Base-by-base conservation (phyloP, 768 basidiomycete genomes). In the Royoungia palumana region DNA sequence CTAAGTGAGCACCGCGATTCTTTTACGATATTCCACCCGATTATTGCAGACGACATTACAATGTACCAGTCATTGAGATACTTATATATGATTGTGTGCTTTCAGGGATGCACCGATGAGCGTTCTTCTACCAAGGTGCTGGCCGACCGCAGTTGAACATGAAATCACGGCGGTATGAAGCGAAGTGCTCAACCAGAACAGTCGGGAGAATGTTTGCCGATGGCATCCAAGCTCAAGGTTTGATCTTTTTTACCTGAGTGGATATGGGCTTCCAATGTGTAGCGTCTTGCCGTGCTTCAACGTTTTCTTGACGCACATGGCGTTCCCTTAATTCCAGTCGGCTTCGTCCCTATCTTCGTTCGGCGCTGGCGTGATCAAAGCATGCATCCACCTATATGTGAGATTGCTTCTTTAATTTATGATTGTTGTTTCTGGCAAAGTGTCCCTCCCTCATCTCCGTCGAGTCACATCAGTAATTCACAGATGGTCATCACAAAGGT, bases 1-100 rank as follows among this genome's bases (percentile, higher is more conserved):
- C 78, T 79, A 79, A 81, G 67, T 72, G 79, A 71, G 81, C 73
- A 13, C 58, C 66, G 20, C 59, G 34, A 30, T 50, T 55, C 45
- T 50, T 24, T 44, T 55, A 47, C 25, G 40, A 40, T 48, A 39
- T 46, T 44, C 32, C 27, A 25, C 16, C 20, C 16, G 20, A 27
- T 7, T 37, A 63, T 25, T 51, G 42, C 41, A 32, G 44, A 45
- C 27, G 40, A 46, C 32, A 43, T 39, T 51, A 53, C 55, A 59
- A 51, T 65, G 62, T 64, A 64, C 50, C 35, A 50, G 39, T 49
- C 42, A 44, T 51, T 48, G 48, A n/a, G n/a, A n/a, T 41, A 5
- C 46, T 49, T 35, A 35, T 41, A 47, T 42, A 57, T 63, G 50
- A 48, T 47, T 50, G 41, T 37, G 35, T 36, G 25, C 28, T 49